Evolutionary conservation across 805 yeast species (phyloP).

Genomic region (Barnettozyma pratensis): DNA sequence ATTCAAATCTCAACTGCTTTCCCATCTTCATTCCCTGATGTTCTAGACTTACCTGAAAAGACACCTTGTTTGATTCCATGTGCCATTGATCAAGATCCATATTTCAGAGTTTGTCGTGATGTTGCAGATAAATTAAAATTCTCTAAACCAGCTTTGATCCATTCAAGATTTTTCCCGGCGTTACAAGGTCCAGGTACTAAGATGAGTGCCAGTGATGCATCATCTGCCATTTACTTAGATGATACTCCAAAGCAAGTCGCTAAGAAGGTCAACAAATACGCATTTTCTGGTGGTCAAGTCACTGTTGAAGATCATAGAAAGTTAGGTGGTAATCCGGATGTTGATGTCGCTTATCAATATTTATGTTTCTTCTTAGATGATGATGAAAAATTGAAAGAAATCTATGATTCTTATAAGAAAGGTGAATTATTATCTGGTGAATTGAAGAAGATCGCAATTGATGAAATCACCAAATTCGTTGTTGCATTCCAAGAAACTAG

Average conservation of each 20-base stretch:
- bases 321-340: conserved; percentile 90
- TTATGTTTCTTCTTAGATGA: conserved; percentile 85
- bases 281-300: conserved; percentile 90
- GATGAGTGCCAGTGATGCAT: conserved; percentile 93
- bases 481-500: conserved; percentile 78
- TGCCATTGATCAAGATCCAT: conserved; percentile 99
- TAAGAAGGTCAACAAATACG: conserved; percentile 93
- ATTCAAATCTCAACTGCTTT: conserved; percentile 95
- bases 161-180: conserved; percentile 97
- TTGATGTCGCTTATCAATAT: conserved; percentile 94
- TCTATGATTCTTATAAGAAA: conserved; percentile 59
- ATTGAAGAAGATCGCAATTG: conserved; percentile 83
- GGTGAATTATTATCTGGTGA: conserved; percentile 92
- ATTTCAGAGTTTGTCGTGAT: conserved; percentile 95
- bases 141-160: conserved; percentile 87
- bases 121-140: conserved; percentile 91
- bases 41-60: conserved; percentile 78
- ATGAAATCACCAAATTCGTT: conserved; percentile 73
- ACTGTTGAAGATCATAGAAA: conserved; percentile 86
- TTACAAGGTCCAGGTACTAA: conserved; percentile 93
- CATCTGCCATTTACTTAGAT: conserved; percentile 90
- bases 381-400: conserved; percentile 65
- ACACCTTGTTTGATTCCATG: conserved; percentile 97
- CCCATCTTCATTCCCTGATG: conserved; percentile 93
- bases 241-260: conserved; percentile 90